Evolutionary conservation across 768 basidiomycete species (phyloP).

Genomic region (Phanerodontia chrysosporium): DNA sequence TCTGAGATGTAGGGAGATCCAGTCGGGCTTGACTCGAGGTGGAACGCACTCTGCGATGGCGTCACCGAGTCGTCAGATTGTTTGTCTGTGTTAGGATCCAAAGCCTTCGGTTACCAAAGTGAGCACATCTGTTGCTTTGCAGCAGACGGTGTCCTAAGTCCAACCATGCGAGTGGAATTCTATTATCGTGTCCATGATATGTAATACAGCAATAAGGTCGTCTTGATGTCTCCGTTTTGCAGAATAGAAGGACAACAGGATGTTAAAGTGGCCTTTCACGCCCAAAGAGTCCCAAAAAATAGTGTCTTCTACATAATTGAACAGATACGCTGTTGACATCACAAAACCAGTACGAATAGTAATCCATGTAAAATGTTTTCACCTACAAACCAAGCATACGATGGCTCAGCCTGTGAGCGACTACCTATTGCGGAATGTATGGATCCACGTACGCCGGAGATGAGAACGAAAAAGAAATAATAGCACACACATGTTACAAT

Average conservation of each 20-base stretch:
- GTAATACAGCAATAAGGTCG: no score
- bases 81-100: constrained; percentile 4
- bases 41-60: background rate
- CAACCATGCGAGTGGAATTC: no score
- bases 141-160: no score
- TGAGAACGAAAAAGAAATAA: background rate
- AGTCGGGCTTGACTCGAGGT: background rate
- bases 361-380: background rate
- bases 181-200: no score
- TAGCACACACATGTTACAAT: constrained; percentile 1
- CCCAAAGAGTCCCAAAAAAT: background rate
- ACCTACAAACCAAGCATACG: background rate
- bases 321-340: background rate
- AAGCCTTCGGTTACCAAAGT: background rate
- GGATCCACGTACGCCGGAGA: background rate
- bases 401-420: background rate
- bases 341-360: background rate
- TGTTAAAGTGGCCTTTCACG: background rate
- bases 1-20: background rate
- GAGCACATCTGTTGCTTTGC: no score
- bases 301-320: background rate
- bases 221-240: no score
- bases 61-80: background rate
- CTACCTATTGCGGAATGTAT: background rate
- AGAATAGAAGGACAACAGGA: background rate